Evolutionary conservation across 306 rosid genomes (phyloP), one percentile per base, ranked within the genome.

Genomic region (Dalbergia cochinchinensis): DNA sequence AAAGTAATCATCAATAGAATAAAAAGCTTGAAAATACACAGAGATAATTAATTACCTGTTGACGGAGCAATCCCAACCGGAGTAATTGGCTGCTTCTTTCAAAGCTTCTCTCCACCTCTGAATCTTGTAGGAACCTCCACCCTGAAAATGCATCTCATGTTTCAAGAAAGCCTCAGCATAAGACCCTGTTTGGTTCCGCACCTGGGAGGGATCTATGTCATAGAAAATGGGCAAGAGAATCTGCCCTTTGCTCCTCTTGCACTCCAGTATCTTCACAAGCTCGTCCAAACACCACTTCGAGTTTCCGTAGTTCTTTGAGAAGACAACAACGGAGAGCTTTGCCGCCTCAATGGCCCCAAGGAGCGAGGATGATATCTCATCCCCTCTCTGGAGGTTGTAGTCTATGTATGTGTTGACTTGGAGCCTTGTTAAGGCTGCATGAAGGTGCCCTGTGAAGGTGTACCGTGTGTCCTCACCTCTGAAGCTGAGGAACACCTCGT

Each of bases 1-100:
- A 37, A 37, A 37, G 41, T 37, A 5, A 37, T 37, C 5, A 16
- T 0, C 0, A 34, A 14, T n/a, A 51, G 34, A 65, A 37, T 37
- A 37, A 67, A 18, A 51, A 20, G 31, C 41, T 22, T 45, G 11
- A 44, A 5, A 37, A 31, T 3, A n/a, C 2, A 6, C 0, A 16
- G 33, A 53, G 20, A 9, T 9, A 41, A 0, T 72, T 64, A 80
- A 1, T 72, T 72, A 80, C 88, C 83, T 77, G n/a, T 81, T 80
- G 51, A 77, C 53, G 2, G 83, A 48, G 37, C 88, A 80, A 72
- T 85, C 88, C 88, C 85, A 85, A 5, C 88, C 88, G 7, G 88
- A 85, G 20, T n/a, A 54, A 66, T 82, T 85, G 1, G 88, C 88
- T 0, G 83, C 88, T 18, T 85, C 85, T 65, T 48, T 11, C 42